phyloP scores from a whole-genome alignment of 1,139 yeast genomes.

The Hyphopichia pseudoburtonii region DNA sequence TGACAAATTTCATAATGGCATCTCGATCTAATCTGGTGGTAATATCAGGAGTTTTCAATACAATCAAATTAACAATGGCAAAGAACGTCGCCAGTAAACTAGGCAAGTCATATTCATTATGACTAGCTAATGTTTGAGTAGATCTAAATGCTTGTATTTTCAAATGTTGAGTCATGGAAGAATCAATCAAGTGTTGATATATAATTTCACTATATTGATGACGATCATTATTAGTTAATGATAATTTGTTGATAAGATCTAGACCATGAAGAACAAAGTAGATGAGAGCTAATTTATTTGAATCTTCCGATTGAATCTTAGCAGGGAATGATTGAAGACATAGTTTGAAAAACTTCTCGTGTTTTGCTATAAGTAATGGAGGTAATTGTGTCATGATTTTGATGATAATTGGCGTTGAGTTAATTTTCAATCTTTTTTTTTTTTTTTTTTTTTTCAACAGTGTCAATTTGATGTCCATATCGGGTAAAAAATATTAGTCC shows the following conservation, averaged over 20 bases:
- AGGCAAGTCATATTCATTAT: slow-evolving; percentile 51
- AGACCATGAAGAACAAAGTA: slow-evolving; percentile 70
- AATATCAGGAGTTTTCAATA: slow-evolving; percentile 45
- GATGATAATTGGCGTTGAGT: background rate
- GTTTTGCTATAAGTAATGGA: slow-evolving; percentile 30
- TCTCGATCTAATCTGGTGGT: slow-evolving; percentile 37
- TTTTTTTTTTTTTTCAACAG: no score
- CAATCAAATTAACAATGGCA: slow-evolving; percentile 52
- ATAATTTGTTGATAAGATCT: slow-evolving; percentile 45
- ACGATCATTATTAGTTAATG: slow-evolving; percentile 24
- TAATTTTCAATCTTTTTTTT: no score
- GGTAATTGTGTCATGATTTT: background rate
- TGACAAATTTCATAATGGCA: slow-evolving; percentile 51
- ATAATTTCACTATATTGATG: slow-evolving; percentile 44
- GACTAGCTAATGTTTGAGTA: slow-evolving; percentile 41
- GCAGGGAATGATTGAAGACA: slow-evolving; percentile 54
- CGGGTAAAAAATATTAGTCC: no score
- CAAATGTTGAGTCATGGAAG: slow-evolving; percentile 19
- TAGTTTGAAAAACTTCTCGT: slow-evolving; percentile 50
- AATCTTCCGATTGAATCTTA: slow-evolving; percentile 55
- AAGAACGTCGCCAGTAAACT: slow-evolving; percentile 70
- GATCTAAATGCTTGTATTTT: slow-evolving; percentile 55
- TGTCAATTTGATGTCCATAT: no score
- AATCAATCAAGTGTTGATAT: slow-evolving; percentile 43
- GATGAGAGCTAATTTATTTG: slow-evolving; percentile 62